Conservation (phyloP, 345 rosid species). For the Dipteronia sinensis region DNA sequence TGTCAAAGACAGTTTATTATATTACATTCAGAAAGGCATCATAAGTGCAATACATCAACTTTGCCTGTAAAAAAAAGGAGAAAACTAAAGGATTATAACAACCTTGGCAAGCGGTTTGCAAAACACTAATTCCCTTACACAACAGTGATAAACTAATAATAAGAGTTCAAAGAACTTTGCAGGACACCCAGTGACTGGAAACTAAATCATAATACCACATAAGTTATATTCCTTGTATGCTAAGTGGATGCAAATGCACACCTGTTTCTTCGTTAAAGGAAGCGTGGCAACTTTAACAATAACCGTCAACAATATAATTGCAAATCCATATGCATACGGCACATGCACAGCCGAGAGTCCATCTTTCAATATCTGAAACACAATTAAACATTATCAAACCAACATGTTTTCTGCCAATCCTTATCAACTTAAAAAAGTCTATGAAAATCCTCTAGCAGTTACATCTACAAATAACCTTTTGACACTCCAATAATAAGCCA, state of each 20-base stretch:
- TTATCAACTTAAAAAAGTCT: neutral
- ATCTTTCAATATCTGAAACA: conserved; percentile 73
- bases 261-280: conserved; percentile 95
- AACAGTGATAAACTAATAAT: neutral
- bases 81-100: neutral
- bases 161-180: neutral
- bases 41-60: neutral
- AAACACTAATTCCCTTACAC: neutral
- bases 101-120: neutral
- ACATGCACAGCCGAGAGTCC: conserved; percentile 77
- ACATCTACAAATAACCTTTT: neutral
- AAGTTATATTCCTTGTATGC: neutral
- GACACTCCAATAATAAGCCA: neutral
- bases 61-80: neutral
- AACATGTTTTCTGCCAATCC: neutral
- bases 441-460: neutral
- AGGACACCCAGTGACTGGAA: neutral
- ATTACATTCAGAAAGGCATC: neutral
- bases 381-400: neutral
- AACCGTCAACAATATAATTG: conserved; percentile 87
- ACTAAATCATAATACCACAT: neutral
- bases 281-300: conserved; percentile 77
- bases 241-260: conserved; percentile 23
- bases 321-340: conserved; percentile 90
- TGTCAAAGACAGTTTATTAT: neutral